Conservation (phyloP, 805 yeast genomes). For the Wilhelminamyces savonicus region DNA sequence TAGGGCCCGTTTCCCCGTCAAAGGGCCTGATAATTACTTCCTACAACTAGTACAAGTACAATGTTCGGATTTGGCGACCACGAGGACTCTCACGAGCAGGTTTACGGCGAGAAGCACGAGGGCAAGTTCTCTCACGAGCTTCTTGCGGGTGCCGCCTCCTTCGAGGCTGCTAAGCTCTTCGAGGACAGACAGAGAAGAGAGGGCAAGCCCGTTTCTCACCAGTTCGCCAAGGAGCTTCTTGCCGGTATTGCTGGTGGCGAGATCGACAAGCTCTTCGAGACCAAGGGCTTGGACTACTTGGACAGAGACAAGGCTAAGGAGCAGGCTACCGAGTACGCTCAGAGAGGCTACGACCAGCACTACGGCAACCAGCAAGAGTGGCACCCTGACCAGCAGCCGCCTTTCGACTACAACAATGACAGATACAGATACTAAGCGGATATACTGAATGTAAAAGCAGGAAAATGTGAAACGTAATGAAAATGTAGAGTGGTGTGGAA, state of each 20-base stretch:
- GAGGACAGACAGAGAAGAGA: constrained; percentile 26
- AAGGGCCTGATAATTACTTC: no score
- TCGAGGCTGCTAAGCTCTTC: constrained; percentile 23
- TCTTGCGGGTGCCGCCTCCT: constrained; percentile 27
- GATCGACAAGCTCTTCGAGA: constrained; percentile 27
- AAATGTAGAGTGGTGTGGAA: no score
- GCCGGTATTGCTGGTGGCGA: constrained; percentile 27
- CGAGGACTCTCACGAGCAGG: constrained; percentile 18
- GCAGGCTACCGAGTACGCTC: constrained; percentile 17
- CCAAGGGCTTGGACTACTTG: constrained; percentile 27
- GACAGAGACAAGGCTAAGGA: constrained; percentile 17
- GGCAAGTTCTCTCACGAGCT: constrained; percentile 25
- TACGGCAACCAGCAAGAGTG: constrained; percentile 20
- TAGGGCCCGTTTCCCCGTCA: no score
- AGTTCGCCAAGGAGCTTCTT: constrained; percentile 22
- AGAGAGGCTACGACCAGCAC: constrained; percentile 18
- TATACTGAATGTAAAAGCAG: no score
- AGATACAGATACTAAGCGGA: constrained; percentile 16
- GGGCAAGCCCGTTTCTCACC: constrained; percentile 25
- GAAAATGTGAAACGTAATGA: no score
- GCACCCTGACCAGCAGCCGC: constrained; percentile 20
- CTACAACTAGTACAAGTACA: constrained; percentile 1
- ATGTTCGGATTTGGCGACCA: constrained; percentile 25
- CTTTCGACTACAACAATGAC: constrained; percentile 19
- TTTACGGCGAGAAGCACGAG: constrained; percentile 23